phyloP scores from a whole-genome alignment of 192 early-diverging fungal species.

The Backusella tarrabulga region DNA sequence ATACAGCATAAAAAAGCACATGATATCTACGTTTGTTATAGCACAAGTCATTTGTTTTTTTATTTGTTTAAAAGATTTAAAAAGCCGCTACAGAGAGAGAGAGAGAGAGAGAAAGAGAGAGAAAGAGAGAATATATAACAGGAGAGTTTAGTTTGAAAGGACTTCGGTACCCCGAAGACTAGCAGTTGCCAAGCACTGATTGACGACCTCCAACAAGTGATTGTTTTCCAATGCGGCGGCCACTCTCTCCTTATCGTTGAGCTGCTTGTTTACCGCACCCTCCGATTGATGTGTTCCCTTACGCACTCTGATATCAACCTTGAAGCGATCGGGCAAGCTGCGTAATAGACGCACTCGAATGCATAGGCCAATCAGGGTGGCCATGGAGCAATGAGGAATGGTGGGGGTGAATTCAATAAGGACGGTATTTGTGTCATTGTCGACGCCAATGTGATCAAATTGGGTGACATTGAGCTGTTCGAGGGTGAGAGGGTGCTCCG shows the following conservation, averaged over 20 bases:
- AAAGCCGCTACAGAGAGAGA: background rate
- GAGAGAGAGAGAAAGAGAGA: background rate
- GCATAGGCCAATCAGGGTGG: slow-evolving; percentile 95
- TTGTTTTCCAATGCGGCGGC: slow-evolving; percentile 96
- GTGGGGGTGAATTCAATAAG: slow-evolving; percentile 92
- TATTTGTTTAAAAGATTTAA: background rate
- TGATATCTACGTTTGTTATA: too few relatives aligned
- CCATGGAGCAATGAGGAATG: slow-evolving; percentile 99
- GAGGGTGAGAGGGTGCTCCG: slow-evolving; percentile 95
- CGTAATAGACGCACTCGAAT: slow-evolving; percentile 91
- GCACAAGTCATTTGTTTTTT: background rate
- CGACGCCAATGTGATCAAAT: slow-evolving; percentile 78
- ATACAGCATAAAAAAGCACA: background rate
- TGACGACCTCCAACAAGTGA: slow-evolving; percentile 93
- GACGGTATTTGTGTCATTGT: slow-evolving; percentile 66
- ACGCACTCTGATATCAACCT: slow-evolving; percentile 89
- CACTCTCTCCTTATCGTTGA: slow-evolving; percentile 99
- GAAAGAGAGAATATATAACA: background rate
- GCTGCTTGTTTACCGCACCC: slow-evolving; percentile 93
- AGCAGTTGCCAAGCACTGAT: slow-evolving; percentile 79
- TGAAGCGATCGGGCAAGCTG: slow-evolving; percentile 86
- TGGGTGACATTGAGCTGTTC: slow-evolving; percentile 97
- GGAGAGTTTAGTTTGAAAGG: background rate
- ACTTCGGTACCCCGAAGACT: slow-evolving; percentile 25
- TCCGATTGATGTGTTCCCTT: slow-evolving; percentile 97